A percentile compares a stretch with the other conserved stretches of the same genome.
Evolutionary conservation across 768 basidiomycete species (phyloP).

Genomic region (Boletellus emodensis): DNA sequence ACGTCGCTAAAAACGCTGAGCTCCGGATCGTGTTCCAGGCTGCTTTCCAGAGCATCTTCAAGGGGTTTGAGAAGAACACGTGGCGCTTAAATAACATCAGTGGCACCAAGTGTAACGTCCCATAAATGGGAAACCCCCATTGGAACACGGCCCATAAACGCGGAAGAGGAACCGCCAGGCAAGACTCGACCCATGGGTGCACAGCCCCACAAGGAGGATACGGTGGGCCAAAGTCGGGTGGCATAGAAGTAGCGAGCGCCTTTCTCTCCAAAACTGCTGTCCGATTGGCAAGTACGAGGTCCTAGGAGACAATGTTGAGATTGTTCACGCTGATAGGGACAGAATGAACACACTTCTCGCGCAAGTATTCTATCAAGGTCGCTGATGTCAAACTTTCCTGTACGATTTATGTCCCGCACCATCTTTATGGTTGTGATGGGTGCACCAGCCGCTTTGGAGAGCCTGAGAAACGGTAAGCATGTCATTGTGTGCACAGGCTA

Average conservation of each 20-base stretch:
- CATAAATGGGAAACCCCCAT: slow-evolving; percentile 83
- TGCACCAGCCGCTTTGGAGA: slow-evolving; percentile 62
- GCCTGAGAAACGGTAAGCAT: slow-evolving; percentile 46
- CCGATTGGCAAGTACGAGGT: slow-evolving; percentile 51
- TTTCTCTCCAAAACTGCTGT: slow-evolving; percentile 45
- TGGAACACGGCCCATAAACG: slow-evolving; percentile 78
- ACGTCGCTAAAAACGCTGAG: slow-evolving; percentile 81
- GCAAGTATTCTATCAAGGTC: slow-evolving; percentile 53
- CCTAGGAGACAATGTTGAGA: slow-evolving; percentile 32
- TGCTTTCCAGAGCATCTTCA: slow-evolving; percentile 59
- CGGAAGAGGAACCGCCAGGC: slow-evolving; percentile 39
- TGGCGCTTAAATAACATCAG: slow-evolving; percentile 76
- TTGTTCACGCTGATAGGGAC: background rate
- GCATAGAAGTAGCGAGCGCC: slow-evolving; percentile 29
- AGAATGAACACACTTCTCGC: slow-evolving; percentile 39
- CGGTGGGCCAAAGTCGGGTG: slow-evolving; percentile 43
- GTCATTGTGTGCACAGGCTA: background rate
- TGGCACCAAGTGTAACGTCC: slow-evolving; percentile 87
- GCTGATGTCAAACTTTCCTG: slow-evolving; percentile 50
- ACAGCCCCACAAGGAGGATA: slow-evolving; percentile 68
- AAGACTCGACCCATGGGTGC: slow-evolving; percentile 67
- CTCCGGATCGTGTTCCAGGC: slow-evolving; percentile 73
- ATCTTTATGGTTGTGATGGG: slow-evolving; percentile 55
- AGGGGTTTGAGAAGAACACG: slow-evolving; percentile 61
- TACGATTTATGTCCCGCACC: slow-evolving; percentile 57